These are phyloP conservation scores for Microdochium bolleyi DNA, from an alignment of 2,329 filamentous ascomycete species.

Conservation along the genomic window DNA sequence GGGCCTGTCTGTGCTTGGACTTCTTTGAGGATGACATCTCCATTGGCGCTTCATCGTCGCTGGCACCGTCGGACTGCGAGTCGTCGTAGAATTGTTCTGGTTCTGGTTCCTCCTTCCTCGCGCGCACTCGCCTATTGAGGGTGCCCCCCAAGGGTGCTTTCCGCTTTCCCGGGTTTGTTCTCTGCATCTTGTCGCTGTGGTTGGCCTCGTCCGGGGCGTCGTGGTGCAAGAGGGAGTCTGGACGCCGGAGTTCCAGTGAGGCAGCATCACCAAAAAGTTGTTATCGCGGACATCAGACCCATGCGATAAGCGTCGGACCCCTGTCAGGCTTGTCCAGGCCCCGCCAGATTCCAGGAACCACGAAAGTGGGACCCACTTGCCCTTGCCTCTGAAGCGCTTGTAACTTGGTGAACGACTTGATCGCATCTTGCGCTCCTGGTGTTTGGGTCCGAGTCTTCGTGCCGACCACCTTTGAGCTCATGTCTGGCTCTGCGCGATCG, in stretches of 20 bases:
- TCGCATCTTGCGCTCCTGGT: not conserved
- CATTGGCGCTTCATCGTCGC: constrained; percentile 21
- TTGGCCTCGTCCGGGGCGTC: too few species aligned
- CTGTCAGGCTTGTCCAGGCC: too few species aligned
- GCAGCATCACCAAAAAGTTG: not conserved
- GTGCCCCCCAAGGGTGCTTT: constrained; percentile 24
- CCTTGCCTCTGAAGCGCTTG: not conserved
- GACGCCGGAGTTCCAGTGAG: too few species aligned
- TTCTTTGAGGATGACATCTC: constrained; percentile 6
- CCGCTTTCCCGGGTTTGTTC: constrained; percentile 22
- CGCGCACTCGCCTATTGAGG: constrained; percentile 34
- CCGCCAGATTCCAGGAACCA: not conserved
- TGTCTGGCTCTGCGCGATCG: not conserved
- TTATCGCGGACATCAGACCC: not conserved
- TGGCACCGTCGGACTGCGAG: constrained; percentile 21
- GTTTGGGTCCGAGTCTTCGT: not conserved
- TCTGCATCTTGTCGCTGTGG: not conserved
- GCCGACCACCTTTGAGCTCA: not conserved
- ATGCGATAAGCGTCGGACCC: not conserved
- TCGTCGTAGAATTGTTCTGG: constrained; percentile 25
- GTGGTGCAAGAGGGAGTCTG: too few species aligned
- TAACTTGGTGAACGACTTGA: not conserved
- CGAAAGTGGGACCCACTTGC: not conserved
- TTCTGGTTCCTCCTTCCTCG: constrained; percentile 32
- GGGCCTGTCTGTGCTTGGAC: constrained; percentile 5